phyloP scores from a whole-genome alignment of 148 eudicot species.

The Fallopia convolvulus region DNA sequence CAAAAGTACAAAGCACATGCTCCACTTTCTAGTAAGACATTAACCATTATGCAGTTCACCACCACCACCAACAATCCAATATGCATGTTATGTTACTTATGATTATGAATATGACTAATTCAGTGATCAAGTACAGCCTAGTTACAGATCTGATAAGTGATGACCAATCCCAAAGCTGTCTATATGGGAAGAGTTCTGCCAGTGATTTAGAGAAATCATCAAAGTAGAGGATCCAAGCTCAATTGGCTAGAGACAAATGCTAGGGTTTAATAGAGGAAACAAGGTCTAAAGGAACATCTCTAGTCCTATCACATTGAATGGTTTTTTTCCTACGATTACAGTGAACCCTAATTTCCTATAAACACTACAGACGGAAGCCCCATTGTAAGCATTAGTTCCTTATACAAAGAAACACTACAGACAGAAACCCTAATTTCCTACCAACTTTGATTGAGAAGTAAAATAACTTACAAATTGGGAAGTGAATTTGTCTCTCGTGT shows the following conservation, averaged over 20 bases:
- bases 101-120: neutral
- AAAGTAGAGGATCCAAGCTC: neutral
- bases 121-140: neutral
- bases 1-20: neutral
- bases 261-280: neutral
- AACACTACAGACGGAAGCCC: no score
- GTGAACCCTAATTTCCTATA: neutral
- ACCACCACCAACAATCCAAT: neutral
- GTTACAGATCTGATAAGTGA: neutral
- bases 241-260: neutral
- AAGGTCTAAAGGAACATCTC: neutral
- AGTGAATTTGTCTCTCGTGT: no score
- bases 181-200: neutral
- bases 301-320: neutral
- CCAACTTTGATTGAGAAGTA: no score
- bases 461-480: no score
- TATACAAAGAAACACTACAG: no score
- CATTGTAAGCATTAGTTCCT: no score
- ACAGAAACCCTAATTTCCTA: no score
- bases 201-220: neutral
- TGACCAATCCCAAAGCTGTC: neutral
- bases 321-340: neutral
- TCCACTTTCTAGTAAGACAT: neutral
- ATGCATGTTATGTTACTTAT: neutral
- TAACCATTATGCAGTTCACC: neutral